Conservation (phyloP, 2,329 filamentous ascomycete genomes). For the Cadophora luteo-olivacea region DNA sequence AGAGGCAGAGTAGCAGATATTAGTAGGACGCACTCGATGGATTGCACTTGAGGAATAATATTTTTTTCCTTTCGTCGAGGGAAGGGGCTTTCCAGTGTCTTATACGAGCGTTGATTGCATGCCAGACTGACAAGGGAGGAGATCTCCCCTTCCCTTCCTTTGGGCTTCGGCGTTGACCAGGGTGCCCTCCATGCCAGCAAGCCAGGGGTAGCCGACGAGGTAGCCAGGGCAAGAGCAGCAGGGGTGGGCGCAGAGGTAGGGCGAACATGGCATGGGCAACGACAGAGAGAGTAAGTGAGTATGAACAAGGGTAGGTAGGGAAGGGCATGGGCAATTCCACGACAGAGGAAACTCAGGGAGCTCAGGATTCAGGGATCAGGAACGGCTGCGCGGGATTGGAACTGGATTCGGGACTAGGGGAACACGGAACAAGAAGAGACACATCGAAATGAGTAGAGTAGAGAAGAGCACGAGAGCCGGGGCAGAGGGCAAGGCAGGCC, state of each 20-base stretch:
- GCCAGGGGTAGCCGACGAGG: conserved; percentile 6
- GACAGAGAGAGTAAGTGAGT: neutral
- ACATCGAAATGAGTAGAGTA: conserved; percentile 41
- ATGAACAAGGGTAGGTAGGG: neutral
- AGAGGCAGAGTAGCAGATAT: conserved; percentile 15
- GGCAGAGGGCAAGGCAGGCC: conserved; percentile 11
- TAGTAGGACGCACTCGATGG: conserved; percentile 20
- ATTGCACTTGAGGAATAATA: conserved; percentile 31
- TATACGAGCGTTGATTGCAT: conserved; percentile 42
- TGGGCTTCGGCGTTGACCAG: conserved; percentile 22
- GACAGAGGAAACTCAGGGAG: neutral
- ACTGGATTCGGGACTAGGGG: conserved; percentile 39
- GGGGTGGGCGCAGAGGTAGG: neutral
- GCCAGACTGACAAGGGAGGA: conserved; percentile 35
- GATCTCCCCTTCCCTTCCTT: conserved; percentile 32
- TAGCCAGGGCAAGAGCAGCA: neutral
- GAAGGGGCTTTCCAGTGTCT: conserved; percentile 41
- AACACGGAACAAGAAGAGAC: conserved; percentile 37
- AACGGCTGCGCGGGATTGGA: conserved; percentile 32
- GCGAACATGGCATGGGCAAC: neutral
- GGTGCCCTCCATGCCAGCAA: neutral
- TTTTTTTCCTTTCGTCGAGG: conserved; percentile 26
- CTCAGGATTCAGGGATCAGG: conserved; percentile 14
- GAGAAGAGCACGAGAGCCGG: conserved; percentile 27
- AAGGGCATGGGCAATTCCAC: conserved; percentile 2